phyloP scores from a whole-genome alignment of 1,284 basidiomycete species.

The Mycena sp. region DNA sequence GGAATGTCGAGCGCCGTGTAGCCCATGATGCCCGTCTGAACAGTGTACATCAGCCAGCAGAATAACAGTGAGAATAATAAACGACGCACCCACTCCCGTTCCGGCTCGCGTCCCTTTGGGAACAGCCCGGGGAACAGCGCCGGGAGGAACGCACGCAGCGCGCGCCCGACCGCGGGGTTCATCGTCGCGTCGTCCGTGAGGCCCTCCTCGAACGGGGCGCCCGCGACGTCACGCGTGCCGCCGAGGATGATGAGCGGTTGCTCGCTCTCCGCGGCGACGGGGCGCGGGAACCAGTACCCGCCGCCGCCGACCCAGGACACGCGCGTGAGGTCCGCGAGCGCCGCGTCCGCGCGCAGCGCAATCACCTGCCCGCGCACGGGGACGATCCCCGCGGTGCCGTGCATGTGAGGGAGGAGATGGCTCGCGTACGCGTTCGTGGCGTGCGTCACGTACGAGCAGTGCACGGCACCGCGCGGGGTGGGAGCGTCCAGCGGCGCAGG shows the following conservation, averaged over 20 bases:
- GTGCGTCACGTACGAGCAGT: constrained; percentile 73
- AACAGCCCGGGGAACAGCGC: constrained; percentile 64
- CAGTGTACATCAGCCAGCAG: background rate
- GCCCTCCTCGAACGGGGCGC: constrained; percentile 59
- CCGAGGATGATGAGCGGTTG: constrained; percentile 77
- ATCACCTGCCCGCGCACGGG: constrained; percentile 82
- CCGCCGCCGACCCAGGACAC: constrained; percentile 58
- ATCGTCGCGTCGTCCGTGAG: constrained; percentile 70
- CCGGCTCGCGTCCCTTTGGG: constrained; percentile 55
- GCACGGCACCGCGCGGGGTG: constrained; percentile 68
- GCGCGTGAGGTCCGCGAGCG: constrained; percentile 46
- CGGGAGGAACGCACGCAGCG: constrained; percentile 68
- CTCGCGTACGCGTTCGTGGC: constrained; percentile 84
- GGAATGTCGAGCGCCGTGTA: constrained; percentile 73
- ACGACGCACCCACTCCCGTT: constrained; percentile 81
- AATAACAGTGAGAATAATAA: constrained; percentile 14
- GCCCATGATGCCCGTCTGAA: constrained; percentile 85
- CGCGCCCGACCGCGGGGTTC: constrained; percentile 56
- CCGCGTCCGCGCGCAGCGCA: constrained; percentile 62
- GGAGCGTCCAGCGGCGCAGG: constrained; percentile 56
- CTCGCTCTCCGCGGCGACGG: constrained; percentile 46
- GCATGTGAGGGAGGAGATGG: constrained; percentile 68
- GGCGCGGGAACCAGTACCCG: constrained; percentile 83
- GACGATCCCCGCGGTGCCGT: constrained; percentile 64
- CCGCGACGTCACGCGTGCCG: constrained; percentile 64